phyloP scores from a whole-genome alignment of 257 asterid species.

The Eucommia ulmoides region DNA sequence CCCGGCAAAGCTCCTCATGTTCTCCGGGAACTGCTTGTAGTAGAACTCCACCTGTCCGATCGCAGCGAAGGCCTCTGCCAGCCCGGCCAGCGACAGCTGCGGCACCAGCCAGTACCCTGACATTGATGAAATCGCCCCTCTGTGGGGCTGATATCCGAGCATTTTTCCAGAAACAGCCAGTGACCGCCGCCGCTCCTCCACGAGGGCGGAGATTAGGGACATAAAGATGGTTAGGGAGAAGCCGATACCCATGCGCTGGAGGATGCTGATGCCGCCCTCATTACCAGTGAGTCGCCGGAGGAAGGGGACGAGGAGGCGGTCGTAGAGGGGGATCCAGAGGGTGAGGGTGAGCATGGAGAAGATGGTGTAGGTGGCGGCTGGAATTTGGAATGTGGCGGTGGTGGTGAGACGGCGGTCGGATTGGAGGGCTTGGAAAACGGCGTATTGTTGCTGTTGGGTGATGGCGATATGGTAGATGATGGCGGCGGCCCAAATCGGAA shows the following conservation, averaged over 20 bases:
- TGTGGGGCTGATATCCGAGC: slow-evolving; percentile 9
- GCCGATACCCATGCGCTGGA: slow-evolving; percentile 23
- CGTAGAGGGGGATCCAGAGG: slow-evolving; percentile 19
- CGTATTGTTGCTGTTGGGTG: slow-evolving; percentile 11
- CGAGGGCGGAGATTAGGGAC: slow-evolving; percentile 13
- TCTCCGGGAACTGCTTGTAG: slow-evolving; percentile 29
- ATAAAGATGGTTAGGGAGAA: slow-evolving; percentile 6
- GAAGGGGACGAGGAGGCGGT: slow-evolving; percentile 16
- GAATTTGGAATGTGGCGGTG: slow-evolving; percentile 14
- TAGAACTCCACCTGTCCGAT: slow-evolving; percentile 21
- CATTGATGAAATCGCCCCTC: slow-evolving; percentile 20
- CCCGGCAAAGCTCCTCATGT: slow-evolving; percentile 29
- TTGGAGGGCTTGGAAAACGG: slow-evolving; percentile 17
- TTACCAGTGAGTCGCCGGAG: slow-evolving; percentile 10
- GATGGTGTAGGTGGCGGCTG: slow-evolving; percentile 20
- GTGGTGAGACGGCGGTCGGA: slow-evolving; percentile 12
- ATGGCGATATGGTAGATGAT: slow-evolving; percentile 9
- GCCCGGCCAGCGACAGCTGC: slow-evolving; percentile 20
- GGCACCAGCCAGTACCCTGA: slow-evolving; percentile 26
- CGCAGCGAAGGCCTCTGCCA: slow-evolving; percentile 20
- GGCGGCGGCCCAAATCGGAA: slow-evolving; percentile 21
- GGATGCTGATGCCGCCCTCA: slow-evolving; percentile 20
- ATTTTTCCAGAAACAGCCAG: neutral
- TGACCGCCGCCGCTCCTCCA: slow-evolving; percentile 11
- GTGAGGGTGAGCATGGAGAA: slow-evolving; percentile 18